Evolutionary conservation across 2,329 filamentous ascomycete species (phyloP), one percentile per base, ranked within the genome.

Genomic region (Arthrobotrys pseudoclavata): DNA sequence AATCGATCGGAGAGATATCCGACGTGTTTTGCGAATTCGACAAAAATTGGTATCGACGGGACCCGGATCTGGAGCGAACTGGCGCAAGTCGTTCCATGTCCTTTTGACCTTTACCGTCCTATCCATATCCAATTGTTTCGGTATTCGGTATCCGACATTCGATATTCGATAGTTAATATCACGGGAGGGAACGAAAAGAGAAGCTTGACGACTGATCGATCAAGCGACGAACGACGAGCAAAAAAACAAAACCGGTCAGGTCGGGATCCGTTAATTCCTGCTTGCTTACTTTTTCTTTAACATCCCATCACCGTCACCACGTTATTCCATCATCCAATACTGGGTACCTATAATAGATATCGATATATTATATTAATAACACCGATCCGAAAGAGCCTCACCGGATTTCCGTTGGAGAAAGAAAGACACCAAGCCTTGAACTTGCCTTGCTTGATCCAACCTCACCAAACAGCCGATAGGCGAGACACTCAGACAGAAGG

Each of bases 401-500:
- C 31, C 37, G 4, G 18, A 47, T 45, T n/a, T 47, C 24, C 4
- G 47, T 26, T 18, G 37, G 57, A 45, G 55, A 61, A 42, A 20
- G 37, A 45, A 18, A 31, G 42, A 29, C 63, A 57, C 29, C 47
- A 22, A 57, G 48, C 34, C 50, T 68, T 68, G 18, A 3, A 6
- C 42, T 20, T 45, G 15, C 4, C 15, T 40, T n/a, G 37, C 37
- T n/a, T 40, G 18, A 20, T n/a, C 42, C 20, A 45, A 45, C 63
- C 26, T 55, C 63, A n/a, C 48, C 47, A 40, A 69, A 55, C 50
- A 37, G 40, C 64, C 50, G 52, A 69, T 69, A 45, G 42, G 42
- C 42, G 42, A 45, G 42, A 20, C 42, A 45, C n/a, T 9, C 6
- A 45, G 42, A 45, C 15, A 45, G 42, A 9, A 20, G 61, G 66